Percentiles rank a stretch among this genome's conserved stretches.
phyloP scores from a whole-genome alignment of 768 basidiomycete species.

The Leccinum longicurvipes region DNA sequence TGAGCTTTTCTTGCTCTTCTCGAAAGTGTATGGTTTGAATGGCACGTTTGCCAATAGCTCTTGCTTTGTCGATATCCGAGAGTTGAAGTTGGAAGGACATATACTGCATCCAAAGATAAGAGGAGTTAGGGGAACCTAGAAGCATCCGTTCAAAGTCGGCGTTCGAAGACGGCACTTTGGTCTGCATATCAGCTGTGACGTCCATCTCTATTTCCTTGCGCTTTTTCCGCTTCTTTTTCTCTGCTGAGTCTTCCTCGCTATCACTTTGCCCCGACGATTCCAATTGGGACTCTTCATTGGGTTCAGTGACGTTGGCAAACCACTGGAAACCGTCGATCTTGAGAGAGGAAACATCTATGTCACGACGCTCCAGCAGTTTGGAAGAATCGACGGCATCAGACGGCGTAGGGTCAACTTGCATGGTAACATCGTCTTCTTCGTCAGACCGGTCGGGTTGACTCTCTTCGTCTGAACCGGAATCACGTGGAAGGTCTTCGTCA shows the following conservation, averaged over 20 bases:
- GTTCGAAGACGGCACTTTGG: conserved; percentile 82
- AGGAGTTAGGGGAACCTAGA: conserved; percentile 93
- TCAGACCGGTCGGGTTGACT: conserved; percentile 10
- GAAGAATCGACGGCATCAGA: not conserved
- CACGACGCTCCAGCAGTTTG: not conserved
- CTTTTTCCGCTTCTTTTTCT: conserved; percentile 64
- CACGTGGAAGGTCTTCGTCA: conserved; percentile 4
- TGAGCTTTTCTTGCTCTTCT: conserved; percentile 93
- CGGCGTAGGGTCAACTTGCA: conserved; percentile 16
- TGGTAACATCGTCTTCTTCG: conserved; percentile 14
- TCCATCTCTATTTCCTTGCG: conserved; percentile 75
- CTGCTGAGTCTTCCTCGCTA: conserved; percentile 13
- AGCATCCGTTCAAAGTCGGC: conserved; percentile 93
- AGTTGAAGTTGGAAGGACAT: conserved; percentile 98
- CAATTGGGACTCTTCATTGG: conserved; percentile 39
- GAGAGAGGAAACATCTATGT: conserved; percentile 35
- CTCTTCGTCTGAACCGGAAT: conserved; percentile 20
- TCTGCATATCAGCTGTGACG: conserved; percentile 84
- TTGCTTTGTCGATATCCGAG: conserved; percentile 94
- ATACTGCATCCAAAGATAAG: conserved; percentile 97
- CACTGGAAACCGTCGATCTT: conserved; percentile 70
- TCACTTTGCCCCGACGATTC: conserved; percentile 45
- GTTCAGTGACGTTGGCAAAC: conserved; percentile 42
- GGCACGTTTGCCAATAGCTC: conserved; percentile 81
- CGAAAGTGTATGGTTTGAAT: conserved; percentile 88